Conservation (phyloP, 2,329 filamentous ascomycete genomes). For the Aspergillus thermomutatus region DNA sequence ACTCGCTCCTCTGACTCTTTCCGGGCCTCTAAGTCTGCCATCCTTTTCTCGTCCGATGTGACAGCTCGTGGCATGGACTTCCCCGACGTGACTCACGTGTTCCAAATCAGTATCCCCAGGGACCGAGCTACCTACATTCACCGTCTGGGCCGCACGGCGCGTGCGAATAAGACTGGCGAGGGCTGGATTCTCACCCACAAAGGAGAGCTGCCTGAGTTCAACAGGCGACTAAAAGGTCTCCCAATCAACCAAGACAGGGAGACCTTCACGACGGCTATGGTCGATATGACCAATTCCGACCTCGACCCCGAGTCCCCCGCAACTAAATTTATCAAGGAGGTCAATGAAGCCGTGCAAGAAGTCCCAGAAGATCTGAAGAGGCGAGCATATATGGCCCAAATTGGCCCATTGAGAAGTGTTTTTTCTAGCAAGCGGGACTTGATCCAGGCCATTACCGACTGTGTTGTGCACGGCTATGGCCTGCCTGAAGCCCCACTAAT, state of each 20-base stretch:
- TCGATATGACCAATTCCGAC: conserved; percentile 8
- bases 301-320: conserved; percentile 7
- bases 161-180: conserved; percentile 61
- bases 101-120: conserved; percentile 65
- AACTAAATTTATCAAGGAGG: conserved; percentile 26
- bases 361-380: conserved; percentile 24
- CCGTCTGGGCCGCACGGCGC: conserved; percentile 70
- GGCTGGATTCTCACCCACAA: conserved; percentile 59
- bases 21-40: conserved; percentile 58
- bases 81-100: conserved; percentile 73
- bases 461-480: conserved; percentile 46
- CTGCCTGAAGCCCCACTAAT: conserved; percentile 40
- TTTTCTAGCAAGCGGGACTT: conserved; percentile 37
- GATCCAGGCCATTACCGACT: conserved; percentile 44
- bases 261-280: conserved; percentile 15
- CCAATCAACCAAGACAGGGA: conserved; percentile 45
- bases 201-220: conserved; percentile 49
- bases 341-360: conserved; percentile 42
- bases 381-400: conserved; percentile 28
- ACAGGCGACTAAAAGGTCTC: conserved; percentile 52
- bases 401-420: conserved; percentile 18
- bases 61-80: conserved; percentile 82
- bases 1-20: conserved; percentile 71
- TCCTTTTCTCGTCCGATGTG: conserved; percentile 76
- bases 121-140: conserved; percentile 72